A percentile compares a stretch with the other conserved stretches of the same genome.
phyloP scores from a whole-genome alignment of 768 basidiomycete genomes.

The Pisolithus sp. region DNA sequence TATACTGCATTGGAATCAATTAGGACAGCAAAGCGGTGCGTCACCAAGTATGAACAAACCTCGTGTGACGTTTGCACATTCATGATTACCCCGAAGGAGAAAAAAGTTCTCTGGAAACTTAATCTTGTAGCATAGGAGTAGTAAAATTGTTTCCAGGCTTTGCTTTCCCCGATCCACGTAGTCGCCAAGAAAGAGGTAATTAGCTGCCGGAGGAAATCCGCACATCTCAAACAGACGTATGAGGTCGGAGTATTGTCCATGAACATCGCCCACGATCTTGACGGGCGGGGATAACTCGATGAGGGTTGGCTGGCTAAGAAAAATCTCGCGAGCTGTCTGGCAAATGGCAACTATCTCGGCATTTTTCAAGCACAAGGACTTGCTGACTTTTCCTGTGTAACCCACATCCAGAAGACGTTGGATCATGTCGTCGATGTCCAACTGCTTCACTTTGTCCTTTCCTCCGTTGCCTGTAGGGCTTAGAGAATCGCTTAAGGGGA shows the following conservation, averaged over 20 bases:
- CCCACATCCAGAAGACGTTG: slow-evolving; percentile 92
- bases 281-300: slow-evolving; percentile 97
- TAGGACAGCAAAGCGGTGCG: slow-evolving; percentile 13
- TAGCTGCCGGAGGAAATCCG: slow-evolving; percentile 93
- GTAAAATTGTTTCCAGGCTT: slow-evolving; percentile 94
- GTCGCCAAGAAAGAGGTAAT: slow-evolving; percentile 98
- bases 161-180: slow-evolving; percentile 99
- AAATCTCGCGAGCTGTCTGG: slow-evolving; percentile 91
- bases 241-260: slow-evolving; percentile 98
- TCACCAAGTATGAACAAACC: slow-evolving; percentile 43
- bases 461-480: slow-evolving; percentile 31
- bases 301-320: slow-evolving; percentile 92
- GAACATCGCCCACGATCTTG: slow-evolving; percentile 98
- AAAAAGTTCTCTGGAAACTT: slow-evolving; percentile 99
- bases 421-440: slow-evolving; percentile 99
- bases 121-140: slow-evolving; percentile 98
- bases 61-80: slow-evolving; percentile 98
- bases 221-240: slow-evolving; percentile 99
- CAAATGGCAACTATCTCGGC: slow-evolving; percentile 92
- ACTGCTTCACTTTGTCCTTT: slow-evolving; percentile 57
- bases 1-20: slow-evolving; percentile 56
- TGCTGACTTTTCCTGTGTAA: slow-evolving; percentile 97
- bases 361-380: slow-evolving; percentile 92
- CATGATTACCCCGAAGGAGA: slow-evolving; percentile 94
- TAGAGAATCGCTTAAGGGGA: slow-evolving; percentile 32